Conservation (phyloP, 148 eudicot species). For the Pharnaceum exiguum region DNA sequence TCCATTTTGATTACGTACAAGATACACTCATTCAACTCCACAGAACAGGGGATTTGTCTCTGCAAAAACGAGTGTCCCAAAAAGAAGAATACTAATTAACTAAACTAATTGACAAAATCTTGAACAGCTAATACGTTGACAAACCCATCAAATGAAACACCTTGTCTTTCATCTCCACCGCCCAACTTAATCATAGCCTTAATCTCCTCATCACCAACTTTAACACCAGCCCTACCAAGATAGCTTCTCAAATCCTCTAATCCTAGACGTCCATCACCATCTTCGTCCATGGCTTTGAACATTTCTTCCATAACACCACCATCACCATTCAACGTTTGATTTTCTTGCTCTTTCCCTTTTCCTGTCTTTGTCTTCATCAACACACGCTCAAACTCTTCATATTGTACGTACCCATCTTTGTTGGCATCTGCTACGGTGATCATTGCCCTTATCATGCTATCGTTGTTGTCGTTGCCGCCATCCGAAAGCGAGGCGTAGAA, state of each 20-base stretch:
- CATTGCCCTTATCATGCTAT: conserved; percentile 63
- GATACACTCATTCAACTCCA: too few relatives aligned
- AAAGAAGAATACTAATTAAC: neutral
- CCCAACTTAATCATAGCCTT: conserved; percentile 68
- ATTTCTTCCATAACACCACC: conserved; percentile 56
- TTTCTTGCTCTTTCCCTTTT: neutral
- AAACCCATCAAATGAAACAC: conserved; percentile 56
- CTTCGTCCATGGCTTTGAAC: conserved; percentile 71
- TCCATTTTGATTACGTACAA: too few relatives aligned
- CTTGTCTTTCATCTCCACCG: conserved; percentile 46
- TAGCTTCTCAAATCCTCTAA: conserved; percentile 50
- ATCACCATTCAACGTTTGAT: neutral
- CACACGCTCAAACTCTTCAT: conserved; percentile 62
- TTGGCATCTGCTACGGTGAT: conserved; percentile 65
- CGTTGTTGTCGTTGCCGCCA: conserved; percentile 19
- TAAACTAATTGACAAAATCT: neutral
- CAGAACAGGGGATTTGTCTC: too few relatives aligned
- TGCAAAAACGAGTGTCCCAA: neutral
- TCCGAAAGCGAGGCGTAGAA: conserved; percentile 35
- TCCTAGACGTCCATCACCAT: conserved; percentile 79
- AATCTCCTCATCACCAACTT: conserved; percentile 66
- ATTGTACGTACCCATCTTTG: conserved; percentile 59
- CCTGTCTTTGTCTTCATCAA: neutral
- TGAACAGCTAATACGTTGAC: conserved; percentile 46
- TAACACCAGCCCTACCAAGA: conserved; percentile 42